Percentiles rank a stretch among this genome's conserved stretches.
Evolutionary conservation across 108 stramenopile genomes (phyloP).

Genomic region (Cyclotella sp.): DNA sequence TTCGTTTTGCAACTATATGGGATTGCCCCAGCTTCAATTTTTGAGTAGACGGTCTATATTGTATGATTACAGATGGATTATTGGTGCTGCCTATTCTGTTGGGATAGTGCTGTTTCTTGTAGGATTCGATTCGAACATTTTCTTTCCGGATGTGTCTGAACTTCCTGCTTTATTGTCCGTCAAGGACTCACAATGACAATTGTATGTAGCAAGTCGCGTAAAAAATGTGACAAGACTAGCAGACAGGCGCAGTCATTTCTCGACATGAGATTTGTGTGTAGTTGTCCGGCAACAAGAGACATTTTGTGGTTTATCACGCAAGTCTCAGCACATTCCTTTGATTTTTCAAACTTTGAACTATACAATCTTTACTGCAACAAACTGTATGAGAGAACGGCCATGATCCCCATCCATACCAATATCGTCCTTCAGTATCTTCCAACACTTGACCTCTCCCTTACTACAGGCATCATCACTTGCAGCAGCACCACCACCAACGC

Average conservation of each 20-base stretch:
- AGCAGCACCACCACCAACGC: background rate
- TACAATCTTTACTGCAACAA: constrained; percentile 63
- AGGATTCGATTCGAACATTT: constrained; percentile 43
- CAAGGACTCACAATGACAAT: background rate
- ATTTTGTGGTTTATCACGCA: too few relatives aligned
- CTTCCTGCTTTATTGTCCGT: constrained; percentile 27
- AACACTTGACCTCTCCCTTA: constrained; percentile 19
- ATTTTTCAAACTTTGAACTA: too few relatives aligned
- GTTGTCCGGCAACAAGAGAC: background rate
- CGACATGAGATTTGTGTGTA: background rate
- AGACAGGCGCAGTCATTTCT: background rate
- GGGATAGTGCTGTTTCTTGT: constrained; percentile 61
- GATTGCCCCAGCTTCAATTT: constrained; percentile 74
- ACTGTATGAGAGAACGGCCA: constrained; percentile 83
- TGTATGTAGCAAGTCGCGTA: too few relatives aligned
- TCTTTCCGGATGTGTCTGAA: constrained; percentile 33
- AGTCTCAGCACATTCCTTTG: too few relatives aligned
- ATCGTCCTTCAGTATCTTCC: constrained; percentile 73
- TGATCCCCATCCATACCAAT: constrained; percentile 79
- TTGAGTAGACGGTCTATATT: constrained; percentile 41
- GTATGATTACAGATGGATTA: constrained; percentile 54
- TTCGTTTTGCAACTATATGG: constrained; percentile 86
- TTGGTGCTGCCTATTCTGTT: constrained; percentile 52
- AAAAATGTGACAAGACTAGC: background rate
- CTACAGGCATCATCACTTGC: background rate